A percentile compares a stretch with the other conserved stretches of the same genome.
These are phyloP conservation scores for Carallia brachiata DNA, from an alignment of 345 rosid genomes.

Conservation along the genomic window DNA sequence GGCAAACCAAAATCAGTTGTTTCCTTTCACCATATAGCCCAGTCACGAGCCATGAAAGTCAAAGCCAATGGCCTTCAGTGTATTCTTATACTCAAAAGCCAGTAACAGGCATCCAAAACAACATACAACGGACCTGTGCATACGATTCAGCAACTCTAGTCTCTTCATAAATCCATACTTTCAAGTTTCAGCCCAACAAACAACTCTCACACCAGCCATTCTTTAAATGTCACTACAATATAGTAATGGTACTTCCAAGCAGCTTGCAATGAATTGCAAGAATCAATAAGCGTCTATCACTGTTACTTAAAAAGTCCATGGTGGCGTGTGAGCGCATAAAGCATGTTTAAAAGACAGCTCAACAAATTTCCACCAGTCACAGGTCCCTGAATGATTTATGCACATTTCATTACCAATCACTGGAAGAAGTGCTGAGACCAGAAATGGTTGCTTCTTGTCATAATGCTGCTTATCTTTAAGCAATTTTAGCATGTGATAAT, in stretches of 20 bases:
- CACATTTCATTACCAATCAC: not conserved
- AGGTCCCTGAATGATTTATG: not conserved
- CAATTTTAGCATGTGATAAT: not conserved
- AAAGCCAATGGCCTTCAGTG: not conserved
- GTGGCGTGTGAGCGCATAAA: not conserved
- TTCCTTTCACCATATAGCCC: conserved; percentile 4
- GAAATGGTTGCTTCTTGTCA: not conserved
- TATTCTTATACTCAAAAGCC: conserved; percentile 7
- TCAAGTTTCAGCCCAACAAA: not conserved
- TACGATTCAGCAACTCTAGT: not conserved
- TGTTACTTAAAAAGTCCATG: not conserved
- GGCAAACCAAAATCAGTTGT: not conserved
- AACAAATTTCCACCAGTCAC: not conserved
- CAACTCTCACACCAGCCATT: not conserved
- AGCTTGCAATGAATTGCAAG: conserved; percentile 7
- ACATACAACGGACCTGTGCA: not conserved
- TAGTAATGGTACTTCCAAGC: not conserved
- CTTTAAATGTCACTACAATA: not conserved
- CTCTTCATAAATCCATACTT: no score
- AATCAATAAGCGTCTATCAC: not conserved
- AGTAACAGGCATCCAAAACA: not conserved
- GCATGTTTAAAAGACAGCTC: not conserved
- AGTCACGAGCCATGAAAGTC: not conserved
- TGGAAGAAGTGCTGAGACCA: not conserved
- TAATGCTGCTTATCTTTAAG: not conserved